Evolutionary conservation across 768 basidiomycete species (phyloP).

Genomic region (Cubamyces sp.): DNA sequence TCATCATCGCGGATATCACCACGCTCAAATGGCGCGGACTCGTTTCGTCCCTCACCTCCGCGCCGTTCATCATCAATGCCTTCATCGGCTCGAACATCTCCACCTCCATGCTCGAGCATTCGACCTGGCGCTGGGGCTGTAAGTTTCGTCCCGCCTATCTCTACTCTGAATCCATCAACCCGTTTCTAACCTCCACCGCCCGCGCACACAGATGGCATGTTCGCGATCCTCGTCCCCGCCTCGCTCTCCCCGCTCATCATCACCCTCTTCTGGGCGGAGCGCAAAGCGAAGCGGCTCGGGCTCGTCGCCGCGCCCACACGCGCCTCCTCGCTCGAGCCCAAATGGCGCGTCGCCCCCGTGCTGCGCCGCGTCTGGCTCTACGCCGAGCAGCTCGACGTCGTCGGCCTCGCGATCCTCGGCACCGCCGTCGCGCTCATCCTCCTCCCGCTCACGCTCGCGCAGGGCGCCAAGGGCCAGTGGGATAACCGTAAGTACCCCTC

Average conservation of each 20-base stretch:
- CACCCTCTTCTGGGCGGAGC: constrained; percentile 35
- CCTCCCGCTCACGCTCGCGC: constrained; percentile 36
- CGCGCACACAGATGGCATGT: constrained; percentile 34
- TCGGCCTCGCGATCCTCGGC: constrained; percentile 38
- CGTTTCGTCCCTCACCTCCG: constrained; percentile 48
- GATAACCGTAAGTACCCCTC: constrained; percentile 36
- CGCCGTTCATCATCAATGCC: constrained; percentile 64
- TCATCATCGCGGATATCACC: constrained; percentile 40
- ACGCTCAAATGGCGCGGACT: constrained; percentile 39
- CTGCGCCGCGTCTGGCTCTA: constrained; percentile 43
- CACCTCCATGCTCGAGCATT: constrained; percentile 44
- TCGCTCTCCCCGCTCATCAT: constrained; percentile 33
- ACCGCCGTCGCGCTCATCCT: constrained; percentile 36
- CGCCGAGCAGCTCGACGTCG: constrained; percentile 34
- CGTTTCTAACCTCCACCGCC: neutral
- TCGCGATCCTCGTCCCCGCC: constrained; percentile 35
- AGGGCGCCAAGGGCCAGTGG: constrained; percentile 32
- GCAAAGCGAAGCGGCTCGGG: constrained; percentile 31
- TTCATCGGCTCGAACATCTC: constrained; percentile 69
- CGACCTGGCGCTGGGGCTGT: constrained; percentile 76
- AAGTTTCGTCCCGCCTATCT: neutral
- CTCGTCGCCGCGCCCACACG: constrained; percentile 41
- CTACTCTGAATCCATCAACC: neutral
- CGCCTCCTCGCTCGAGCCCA: constrained; percentile 50
- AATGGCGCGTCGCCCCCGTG: constrained; percentile 31